These are phyloP conservation scores for Chloroidium sp. DNA, from an alignment of 163 green algal species.

Conservation along the genomic window DNA sequence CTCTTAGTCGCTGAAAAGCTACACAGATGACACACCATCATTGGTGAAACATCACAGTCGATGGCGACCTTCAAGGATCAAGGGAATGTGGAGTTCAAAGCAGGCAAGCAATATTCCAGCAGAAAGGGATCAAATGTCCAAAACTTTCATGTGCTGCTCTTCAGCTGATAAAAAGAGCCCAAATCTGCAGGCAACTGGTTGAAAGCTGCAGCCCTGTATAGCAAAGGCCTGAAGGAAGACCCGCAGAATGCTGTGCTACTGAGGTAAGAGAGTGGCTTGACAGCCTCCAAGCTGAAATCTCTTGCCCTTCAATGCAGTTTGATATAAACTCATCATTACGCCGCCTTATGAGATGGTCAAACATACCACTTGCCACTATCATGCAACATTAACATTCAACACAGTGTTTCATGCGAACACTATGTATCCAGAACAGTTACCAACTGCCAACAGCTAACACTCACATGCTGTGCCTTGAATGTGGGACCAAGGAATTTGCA, in stretches of 20 bases:
- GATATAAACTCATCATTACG: too few relatives aligned
- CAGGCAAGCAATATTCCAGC: not conserved
- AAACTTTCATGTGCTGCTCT: too few relatives aligned
- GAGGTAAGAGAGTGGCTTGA: constrained; percentile 33
- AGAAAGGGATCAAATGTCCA: not conserved
- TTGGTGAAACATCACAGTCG: too few relatives aligned
- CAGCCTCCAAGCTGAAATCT: too few relatives aligned
- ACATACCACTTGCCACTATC: too few relatives aligned
- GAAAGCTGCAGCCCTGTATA: constrained; percentile 70
- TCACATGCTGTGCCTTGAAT: too few relatives aligned
- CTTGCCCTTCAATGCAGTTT: too few relatives aligned
- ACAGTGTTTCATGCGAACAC: not conserved
- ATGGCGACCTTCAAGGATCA: constrained; percentile 33
- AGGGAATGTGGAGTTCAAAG: constrained; percentile 60
- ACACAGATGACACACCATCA: too few relatives aligned
- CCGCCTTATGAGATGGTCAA: too few relatives aligned
- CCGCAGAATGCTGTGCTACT: constrained; percentile 53
- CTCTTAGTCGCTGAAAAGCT: too few relatives aligned
- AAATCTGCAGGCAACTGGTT: constrained; percentile 41
- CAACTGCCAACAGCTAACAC: too few relatives aligned
- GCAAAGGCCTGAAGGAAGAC: constrained; percentile 58
- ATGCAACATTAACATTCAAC: not conserved
- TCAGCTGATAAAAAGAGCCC: not conserved
- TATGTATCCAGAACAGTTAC: too few relatives aligned
- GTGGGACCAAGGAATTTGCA: not conserved